Percentiles rank a stretch among this genome's conserved stretches.
Conservation (phyloP, 2,329 filamentous ascomycete species). For the Alternaria triticimaculans region DNA sequence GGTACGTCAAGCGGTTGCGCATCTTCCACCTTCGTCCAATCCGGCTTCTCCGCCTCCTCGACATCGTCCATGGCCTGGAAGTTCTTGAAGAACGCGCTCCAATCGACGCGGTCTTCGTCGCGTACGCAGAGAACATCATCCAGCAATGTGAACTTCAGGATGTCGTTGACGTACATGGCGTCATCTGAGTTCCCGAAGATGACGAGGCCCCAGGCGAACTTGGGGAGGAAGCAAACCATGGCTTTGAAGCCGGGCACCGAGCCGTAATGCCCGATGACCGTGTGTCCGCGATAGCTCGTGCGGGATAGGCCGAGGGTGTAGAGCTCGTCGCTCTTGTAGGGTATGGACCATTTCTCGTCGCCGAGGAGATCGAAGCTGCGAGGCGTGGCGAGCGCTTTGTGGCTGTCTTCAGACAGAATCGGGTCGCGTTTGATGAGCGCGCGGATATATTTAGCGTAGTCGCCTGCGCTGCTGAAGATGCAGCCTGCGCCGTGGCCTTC, state of each 20-base stretch:
- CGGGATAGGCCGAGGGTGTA: neutral
- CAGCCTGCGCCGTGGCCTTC: constrained; percentile 33
- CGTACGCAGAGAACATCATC: constrained; percentile 9
- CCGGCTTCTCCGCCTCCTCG: neutral
- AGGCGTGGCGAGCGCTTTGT: constrained; percentile 22
- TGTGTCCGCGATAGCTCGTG: neutral
- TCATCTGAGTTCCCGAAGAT: neutral
- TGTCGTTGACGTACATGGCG: neutral
- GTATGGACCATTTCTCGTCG: neutral
- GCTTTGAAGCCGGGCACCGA: neutral
- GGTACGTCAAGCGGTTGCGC: neutral
- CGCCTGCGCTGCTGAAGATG: constrained; percentile 25
- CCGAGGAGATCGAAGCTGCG: constrained; percentile 3
- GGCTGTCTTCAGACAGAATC: constrained; percentile 12
- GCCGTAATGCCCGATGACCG: neutral
- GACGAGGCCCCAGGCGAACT: neutral
- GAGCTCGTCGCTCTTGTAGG: neutral
- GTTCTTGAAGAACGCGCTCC: constrained; percentile 1
- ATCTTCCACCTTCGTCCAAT: neutral
- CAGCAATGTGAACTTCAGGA: neutral
- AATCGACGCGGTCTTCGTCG: constrained; percentile 4
- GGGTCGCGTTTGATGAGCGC: constrained; percentile 22
- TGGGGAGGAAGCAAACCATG: neutral
- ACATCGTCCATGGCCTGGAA: constrained; percentile 1
- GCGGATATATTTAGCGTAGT: constrained; percentile 34